A percentile compares a stretch with the other conserved stretches of the same genome.
Evolutionary conservation across 2,329 filamentous ascomycete species (phyloP).

Genomic region (Neopestalotiopsis sp.): DNA sequence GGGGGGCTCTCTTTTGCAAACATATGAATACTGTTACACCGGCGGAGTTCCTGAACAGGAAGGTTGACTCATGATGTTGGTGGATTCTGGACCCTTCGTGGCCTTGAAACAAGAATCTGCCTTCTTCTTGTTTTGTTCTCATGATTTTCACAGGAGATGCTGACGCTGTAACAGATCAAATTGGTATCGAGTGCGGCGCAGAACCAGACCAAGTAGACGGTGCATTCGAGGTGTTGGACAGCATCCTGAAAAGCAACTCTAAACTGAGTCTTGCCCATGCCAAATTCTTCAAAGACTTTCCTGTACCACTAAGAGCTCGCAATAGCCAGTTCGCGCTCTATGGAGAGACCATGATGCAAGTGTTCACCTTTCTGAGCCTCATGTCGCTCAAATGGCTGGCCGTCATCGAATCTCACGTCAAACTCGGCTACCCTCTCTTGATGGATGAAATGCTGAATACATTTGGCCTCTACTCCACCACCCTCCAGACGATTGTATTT

Average conservation of each 20-base stretch:
- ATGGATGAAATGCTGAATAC: conserved; percentile 58
- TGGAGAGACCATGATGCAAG: conserved; percentile 31
- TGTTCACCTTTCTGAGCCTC: conserved; percentile 50
- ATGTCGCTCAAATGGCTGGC: conserved; percentile 47
- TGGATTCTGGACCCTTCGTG: background rate
- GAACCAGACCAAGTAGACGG: conserved; percentile 33
- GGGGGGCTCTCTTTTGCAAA: background rate
- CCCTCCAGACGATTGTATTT: conserved; percentile 61
- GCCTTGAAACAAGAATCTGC: background rate
- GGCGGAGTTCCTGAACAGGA: background rate
- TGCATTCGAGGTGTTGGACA: conserved; percentile 41
- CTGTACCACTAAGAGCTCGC: conserved; percentile 29
- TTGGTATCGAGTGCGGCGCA: conserved; percentile 38
- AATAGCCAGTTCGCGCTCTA: conserved; percentile 26
- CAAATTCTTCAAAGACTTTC: conserved; percentile 45
- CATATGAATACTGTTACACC: background rate
- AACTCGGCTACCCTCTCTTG: conserved; percentile 57
- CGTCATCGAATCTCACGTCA: conserved; percentile 41
- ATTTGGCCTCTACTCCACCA: conserved; percentile 54
- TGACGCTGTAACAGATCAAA: conserved; percentile 17
- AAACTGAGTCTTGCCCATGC: conserved; percentile 33
- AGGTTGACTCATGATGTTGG: background rate
- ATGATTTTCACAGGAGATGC: background rate
- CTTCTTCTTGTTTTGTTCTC: background rate
- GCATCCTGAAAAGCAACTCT: conserved; percentile 45